A percentile compares a stretch with the other conserved stretches of the same genome.
Evolutionary conservation across 2,329 filamentous ascomycete species (phyloP).

Genomic region (Aspergillus ibericus): DNA sequence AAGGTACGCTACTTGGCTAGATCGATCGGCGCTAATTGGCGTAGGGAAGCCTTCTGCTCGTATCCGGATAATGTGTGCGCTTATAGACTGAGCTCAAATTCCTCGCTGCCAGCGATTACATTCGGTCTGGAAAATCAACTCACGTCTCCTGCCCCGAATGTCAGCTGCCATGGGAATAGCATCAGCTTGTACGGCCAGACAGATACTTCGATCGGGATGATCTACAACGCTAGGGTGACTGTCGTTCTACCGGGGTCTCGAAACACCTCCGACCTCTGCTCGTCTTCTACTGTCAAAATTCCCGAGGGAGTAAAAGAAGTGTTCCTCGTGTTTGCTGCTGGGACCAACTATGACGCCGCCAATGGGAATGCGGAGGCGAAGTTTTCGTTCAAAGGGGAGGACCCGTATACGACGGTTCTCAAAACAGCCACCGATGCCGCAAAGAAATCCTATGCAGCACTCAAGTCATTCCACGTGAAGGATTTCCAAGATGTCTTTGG

Average conservation of each 20-base stretch:
- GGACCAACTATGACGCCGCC: constrained; percentile 50
- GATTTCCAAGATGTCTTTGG: constrained; percentile 17
- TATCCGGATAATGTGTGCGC: constrained; percentile 45
- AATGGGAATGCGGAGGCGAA: constrained; percentile 46
- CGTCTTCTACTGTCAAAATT: background rate
- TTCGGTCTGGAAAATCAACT: constrained; percentile 48
- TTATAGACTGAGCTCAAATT: constrained; percentile 34
- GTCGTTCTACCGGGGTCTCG: constrained; percentile 29
- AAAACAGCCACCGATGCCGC: constrained; percentile 20
- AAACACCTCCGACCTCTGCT: constrained; percentile 23
- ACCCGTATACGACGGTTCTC: constrained; percentile 45
- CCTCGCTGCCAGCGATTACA: constrained; percentile 41
- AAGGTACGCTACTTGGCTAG: background rate
- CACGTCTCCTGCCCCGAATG: constrained; percentile 27
- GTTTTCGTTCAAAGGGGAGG: constrained; percentile 52
- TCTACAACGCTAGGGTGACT: constrained; percentile 29
- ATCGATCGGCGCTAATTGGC: background rate
- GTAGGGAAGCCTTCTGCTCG: constrained; percentile 19
- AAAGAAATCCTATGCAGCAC: constrained; percentile 7
- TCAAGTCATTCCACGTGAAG: constrained; percentile 16
- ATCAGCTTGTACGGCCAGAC: constrained; percentile 39
- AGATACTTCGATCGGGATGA: constrained; percentile 33
- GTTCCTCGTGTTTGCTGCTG: constrained; percentile 47
- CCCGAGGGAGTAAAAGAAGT: constrained; percentile 3
- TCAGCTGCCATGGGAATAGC: constrained; percentile 34